Conservation (phyloP, 331 rosid species). For the Erythrophleum ivorense region DNA sequence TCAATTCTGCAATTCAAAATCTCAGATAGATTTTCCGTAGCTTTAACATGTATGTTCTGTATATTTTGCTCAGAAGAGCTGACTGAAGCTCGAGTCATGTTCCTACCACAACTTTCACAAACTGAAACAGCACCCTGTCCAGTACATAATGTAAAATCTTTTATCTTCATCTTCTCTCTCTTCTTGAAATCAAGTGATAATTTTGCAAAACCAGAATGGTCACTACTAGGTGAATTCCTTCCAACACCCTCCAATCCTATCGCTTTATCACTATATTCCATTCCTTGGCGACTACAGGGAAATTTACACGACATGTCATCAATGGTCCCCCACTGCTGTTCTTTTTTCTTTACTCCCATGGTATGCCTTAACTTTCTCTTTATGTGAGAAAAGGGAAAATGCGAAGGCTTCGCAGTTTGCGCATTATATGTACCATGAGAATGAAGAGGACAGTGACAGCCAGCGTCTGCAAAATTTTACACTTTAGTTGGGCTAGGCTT, state of each 20-base stretch:
- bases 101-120: constrained; percentile 39
- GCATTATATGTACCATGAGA: constrained; percentile 42
- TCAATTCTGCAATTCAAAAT: constrained; percentile 37
- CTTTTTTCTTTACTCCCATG: constrained; percentile 57
- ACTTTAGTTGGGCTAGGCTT: constrained; percentile 48
- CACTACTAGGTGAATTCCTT: constrained; percentile 37
- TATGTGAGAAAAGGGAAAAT: constrained; percentile 50
- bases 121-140: constrained; percentile 45
- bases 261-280: constrained; percentile 48
- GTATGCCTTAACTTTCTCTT: constrained; percentile 64
- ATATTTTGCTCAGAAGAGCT: constrained; percentile 38
- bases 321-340: constrained; percentile 34
- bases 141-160: constrained; percentile 43
- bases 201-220: constrained; percentile 23
- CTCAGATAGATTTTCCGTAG: constrained; percentile 38
- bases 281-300: constrained; percentile 27
- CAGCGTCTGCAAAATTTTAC: constrained; percentile 38
- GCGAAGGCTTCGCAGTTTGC: constrained; percentile 40
- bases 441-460: constrained; percentile 37
- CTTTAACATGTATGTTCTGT: constrained; percentile 43
- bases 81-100: constrained; percentile 24
- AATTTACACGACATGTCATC: constrained; percentile 33
- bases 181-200: constrained; percentile 42
- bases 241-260: constrained; percentile 39
- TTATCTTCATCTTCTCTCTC: constrained; percentile 39